Conservation (phyloP, 208 protist species). For the Plasmodiophora brassicae region DNA sequence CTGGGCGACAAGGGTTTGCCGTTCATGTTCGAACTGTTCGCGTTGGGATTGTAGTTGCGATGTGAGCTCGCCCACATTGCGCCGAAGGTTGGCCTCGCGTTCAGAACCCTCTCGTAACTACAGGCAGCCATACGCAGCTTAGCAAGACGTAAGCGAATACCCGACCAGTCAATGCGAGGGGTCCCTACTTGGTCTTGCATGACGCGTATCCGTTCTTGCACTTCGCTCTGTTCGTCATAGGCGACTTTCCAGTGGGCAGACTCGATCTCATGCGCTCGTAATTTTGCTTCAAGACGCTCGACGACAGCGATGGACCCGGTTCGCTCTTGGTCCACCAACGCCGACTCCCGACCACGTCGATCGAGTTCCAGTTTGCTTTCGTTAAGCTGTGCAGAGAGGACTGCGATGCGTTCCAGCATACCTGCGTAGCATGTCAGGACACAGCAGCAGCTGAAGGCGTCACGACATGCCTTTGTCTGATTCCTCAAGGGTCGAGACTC, state of each 20-base stretch:
- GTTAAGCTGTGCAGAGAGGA: background rate
- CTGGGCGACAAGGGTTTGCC: background rate
- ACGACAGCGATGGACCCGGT: background rate
- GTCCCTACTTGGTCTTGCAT: conserved; percentile 14
- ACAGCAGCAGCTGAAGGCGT: background rate
- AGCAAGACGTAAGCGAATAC: background rate
- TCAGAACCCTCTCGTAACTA: background rate
- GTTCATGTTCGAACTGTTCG: background rate
- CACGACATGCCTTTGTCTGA: background rate
- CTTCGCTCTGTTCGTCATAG: conserved; percentile 1
- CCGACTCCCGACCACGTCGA: background rate
- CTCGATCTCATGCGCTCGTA: background rate
- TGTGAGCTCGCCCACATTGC: background rate
- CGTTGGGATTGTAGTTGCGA: background rate
- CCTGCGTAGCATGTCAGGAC: background rate
- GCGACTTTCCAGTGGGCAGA: conserved; percentile 19
- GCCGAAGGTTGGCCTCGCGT: background rate
- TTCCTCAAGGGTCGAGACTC: background rate
- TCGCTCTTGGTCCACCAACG: background rate
- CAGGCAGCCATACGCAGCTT: too few relatives aligned
- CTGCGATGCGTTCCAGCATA: background rate
- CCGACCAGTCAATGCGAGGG: background rate
- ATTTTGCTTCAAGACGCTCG: background rate
- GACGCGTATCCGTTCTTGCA: background rate
- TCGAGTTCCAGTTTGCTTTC: background rate